Evolutionary conservation across 1,284 basidiomycete species (phyloP).

Genomic region (Ganoderma lingzhi): DNA sequence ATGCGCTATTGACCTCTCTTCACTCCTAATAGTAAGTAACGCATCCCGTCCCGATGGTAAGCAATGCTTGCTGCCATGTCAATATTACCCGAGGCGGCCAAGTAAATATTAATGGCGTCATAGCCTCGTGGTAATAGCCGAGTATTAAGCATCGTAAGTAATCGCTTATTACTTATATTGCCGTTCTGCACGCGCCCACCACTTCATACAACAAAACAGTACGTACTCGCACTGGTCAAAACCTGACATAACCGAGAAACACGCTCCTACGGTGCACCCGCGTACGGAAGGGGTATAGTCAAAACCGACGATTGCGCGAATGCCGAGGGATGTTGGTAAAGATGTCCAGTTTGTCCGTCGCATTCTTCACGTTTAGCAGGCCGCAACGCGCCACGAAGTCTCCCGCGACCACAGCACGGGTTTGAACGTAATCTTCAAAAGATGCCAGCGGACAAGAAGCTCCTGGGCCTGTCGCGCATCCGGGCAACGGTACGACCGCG

Average conservation of each 20-base stretch:
- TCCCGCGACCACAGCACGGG: conserved; percentile 41
- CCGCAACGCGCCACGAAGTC: conserved; percentile 50
- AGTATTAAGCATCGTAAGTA: background rate
- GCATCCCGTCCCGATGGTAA: background rate
- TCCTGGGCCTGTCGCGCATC: conserved; percentile 48
- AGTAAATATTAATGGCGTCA: background rate
- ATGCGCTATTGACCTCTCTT: conserved; percentile 5
- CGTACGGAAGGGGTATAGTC: conserved; percentile 23
- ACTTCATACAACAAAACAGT: background rate
- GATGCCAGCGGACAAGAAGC: conserved; percentile 44
- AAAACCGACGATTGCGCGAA: conserved; percentile 28
- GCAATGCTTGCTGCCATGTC: too few species aligned
- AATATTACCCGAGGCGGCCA: background rate
- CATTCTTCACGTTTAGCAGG: conserved; percentile 41
- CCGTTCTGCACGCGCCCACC: background rate
- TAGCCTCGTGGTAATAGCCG: background rate
- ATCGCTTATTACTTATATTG: background rate
- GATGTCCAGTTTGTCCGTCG: conserved; percentile 40
- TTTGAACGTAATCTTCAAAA: conserved; percentile 43
- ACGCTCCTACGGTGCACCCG: conserved; percentile 12
- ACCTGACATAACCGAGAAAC: background rate
- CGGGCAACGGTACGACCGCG: conserved; percentile 49
- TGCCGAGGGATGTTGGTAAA: conserved; percentile 33
- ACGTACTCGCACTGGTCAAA: background rate
- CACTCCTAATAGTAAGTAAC: background rate